Percentiles rank a stretch among this genome's conserved stretches.
Conservation (phyloP, 1,284 basidiomycete species). For the Marasmius fiardii region DNA sequence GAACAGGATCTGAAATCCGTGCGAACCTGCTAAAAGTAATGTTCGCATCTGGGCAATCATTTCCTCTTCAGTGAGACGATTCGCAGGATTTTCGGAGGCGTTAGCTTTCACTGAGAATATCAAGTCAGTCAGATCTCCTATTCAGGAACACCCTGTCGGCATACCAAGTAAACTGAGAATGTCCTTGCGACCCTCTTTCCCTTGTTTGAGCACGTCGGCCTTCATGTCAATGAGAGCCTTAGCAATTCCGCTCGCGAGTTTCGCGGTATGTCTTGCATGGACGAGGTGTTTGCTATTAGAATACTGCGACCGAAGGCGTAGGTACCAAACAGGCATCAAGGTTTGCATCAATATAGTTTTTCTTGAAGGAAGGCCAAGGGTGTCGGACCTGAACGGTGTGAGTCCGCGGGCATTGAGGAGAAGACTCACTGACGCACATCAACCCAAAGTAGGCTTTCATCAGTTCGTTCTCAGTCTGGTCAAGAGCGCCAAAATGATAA, state of each 20-base stretch:
- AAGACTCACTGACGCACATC: constrained; percentile 26
- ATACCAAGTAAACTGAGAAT: constrained; percentile 16
- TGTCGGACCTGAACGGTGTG: constrained; percentile 10
- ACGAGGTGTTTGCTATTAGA: constrained; percentile 34
- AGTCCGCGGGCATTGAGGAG: no score
- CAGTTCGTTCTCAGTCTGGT: constrained; percentile 37
- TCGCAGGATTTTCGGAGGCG: neutral
- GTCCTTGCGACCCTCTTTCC: constrained; percentile 25
- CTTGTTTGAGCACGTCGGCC: constrained; percentile 34
- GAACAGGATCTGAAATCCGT: no score
- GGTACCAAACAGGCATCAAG: constrained; percentile 33
- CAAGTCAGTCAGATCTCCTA: no score
- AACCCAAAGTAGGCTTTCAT: constrained; percentile 43
- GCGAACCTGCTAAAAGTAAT: neutral
- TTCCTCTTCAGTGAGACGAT: constrained; percentile 5
- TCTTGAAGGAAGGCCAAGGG: constrained; percentile 15
- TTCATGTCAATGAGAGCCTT: constrained; percentile 38
- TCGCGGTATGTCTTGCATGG: constrained; percentile 38
- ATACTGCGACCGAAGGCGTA: constrained; percentile 38
- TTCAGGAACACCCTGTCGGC: no score
- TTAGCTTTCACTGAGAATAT: constrained; percentile 4
- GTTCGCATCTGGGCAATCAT: constrained; percentile 8
- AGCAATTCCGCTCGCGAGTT: constrained; percentile 36
- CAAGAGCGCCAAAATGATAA: constrained; percentile 45
- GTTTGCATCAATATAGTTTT: constrained; percentile 38